These are phyloP conservation scores for Ophiocytium majus DNA, from an alignment of 352 stramenopile genomes.

Conservation along the genomic window DNA sequence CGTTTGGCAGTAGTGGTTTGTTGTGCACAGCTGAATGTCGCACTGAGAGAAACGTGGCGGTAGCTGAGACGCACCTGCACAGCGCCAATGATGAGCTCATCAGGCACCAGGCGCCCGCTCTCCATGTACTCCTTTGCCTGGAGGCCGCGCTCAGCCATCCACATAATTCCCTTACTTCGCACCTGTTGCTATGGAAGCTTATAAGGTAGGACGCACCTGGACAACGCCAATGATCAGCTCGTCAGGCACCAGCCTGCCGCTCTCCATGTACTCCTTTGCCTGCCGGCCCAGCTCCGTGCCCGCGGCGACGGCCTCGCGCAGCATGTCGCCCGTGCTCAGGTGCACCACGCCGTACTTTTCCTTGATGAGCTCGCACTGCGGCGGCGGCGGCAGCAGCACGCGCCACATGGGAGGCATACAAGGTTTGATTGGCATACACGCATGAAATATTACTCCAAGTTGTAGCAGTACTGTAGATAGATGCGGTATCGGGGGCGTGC, in stretches of 20 bases:
- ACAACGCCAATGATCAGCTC: slow-evolving; percentile 67
- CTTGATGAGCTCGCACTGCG: slow-evolving; percentile 81
- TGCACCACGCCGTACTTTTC: slow-evolving; percentile 81
- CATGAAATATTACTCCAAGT: too few relatives aligned
- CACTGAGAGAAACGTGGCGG: too few relatives aligned
- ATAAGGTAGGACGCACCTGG: slow-evolving; percentile 8
- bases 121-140: slow-evolving; percentile 72
- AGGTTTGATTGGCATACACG: too few relatives aligned
- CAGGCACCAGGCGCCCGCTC: slow-evolving; percentile 65
- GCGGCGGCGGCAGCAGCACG: too few relatives aligned
- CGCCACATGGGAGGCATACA: too few relatives aligned
- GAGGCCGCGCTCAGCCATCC: slow-evolving; percentile 58
- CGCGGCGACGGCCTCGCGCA: slow-evolving; percentile 74
- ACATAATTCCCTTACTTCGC: too few relatives aligned
- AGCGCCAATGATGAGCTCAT: slow-evolving; percentile 69
- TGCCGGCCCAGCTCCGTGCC: slow-evolving; percentile 61
- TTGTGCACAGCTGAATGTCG: too few relatives aligned
- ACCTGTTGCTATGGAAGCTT: too few relatives aligned
- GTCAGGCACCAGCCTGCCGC: slow-evolving; percentile 68
- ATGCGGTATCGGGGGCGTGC: too few relatives aligned
- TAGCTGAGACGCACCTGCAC: slow-evolving; percentile 24
- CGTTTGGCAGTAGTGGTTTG: too few relatives aligned
- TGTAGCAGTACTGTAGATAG: too few relatives aligned
- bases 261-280: slow-evolving; percentile 72
- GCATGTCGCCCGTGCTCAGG: slow-evolving; percentile 85